A percentile compares a stretch with the other conserved stretches of the same genome.
Evolutionary conservation across 1,284 basidiomycete species (phyloP).

Genomic region (Blastosporella zonata): DNA sequence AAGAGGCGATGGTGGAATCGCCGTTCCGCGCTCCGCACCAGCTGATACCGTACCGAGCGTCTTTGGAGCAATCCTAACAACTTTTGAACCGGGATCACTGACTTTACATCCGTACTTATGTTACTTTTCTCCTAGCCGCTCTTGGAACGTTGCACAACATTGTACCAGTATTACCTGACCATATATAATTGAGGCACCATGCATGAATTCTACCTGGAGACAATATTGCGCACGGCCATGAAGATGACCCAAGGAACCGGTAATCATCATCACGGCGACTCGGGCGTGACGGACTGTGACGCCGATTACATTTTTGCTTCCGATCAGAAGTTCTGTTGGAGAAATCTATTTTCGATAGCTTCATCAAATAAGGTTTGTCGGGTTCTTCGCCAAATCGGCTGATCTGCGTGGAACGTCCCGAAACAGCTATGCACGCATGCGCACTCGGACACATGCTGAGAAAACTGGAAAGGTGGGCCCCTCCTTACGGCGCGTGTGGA

Average conservation of each 20-base stretch:
- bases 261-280: slow-evolving; percentile 12
- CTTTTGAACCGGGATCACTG: background rate
- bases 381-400: slow-evolving; percentile 13
- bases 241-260: slow-evolving; percentile 15
- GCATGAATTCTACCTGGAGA: slow-evolving; percentile 3
- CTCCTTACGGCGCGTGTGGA: background rate
- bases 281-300: slow-evolving; percentile 9
- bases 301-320: slow-evolving; percentile 26
- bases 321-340: slow-evolving; percentile 40
- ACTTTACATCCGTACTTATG: slow-evolving; percentile 14
- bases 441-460: slow-evolving; percentile 3
- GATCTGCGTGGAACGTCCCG: slow-evolving; percentile 15
- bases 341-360: slow-evolving; percentile 27
- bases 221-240: slow-evolving; percentile 1
- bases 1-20: slow-evolving; percentile 33
- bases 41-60: slow-evolving; percentile 24
- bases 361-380: slow-evolving; percentile 17
- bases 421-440: slow-evolving; percentile 8
- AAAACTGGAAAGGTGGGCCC: slow-evolving; percentile 13
- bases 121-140: slow-evolving; percentile 10
- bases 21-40: slow-evolving; percentile 33
- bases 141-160: slow-evolving; percentile 16
- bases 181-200: slow-evolving; percentile 11
- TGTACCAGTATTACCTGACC: slow-evolving; percentile 15
- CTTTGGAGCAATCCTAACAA: slow-evolving; percentile 16